A percentile compares a stretch with the other conserved stretches of the same genome.
Conservation (phyloP, 495 filamentous ascomycete genomes). For the Penicillium samsonianum region DNA sequence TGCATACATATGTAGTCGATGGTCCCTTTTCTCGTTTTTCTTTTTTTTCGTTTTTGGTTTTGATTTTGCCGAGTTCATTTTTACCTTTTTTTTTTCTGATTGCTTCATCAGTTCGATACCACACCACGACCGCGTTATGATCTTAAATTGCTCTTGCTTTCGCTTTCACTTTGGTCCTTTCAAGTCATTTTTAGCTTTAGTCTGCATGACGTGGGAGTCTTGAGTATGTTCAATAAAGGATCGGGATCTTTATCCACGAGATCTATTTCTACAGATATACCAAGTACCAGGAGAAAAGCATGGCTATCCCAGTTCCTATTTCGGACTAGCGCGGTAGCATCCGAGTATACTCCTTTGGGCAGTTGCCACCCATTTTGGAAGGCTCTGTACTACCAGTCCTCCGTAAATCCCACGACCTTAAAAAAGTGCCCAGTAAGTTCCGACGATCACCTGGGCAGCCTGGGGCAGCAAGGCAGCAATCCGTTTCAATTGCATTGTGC, state of each 20-base stretch:
- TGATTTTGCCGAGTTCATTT: background rate
- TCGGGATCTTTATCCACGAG: background rate
- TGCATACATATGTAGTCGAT: conserved; percentile 1
- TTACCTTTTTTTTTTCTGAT: conserved; percentile 3
- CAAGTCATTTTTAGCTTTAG: background rate
- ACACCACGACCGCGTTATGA: conserved; percentile 4
- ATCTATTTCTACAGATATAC: background rate
- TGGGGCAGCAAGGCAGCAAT: background rate
- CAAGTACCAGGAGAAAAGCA: background rate
- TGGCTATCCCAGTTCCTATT: background rate
- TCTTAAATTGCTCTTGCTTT: conserved; percentile 12
- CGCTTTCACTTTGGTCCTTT: background rate
- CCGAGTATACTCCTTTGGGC: background rate
- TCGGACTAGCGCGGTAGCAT: background rate
- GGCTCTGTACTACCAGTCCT: background rate
- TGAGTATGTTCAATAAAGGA: conserved; percentile 1
- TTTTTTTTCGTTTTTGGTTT: too few species aligned
- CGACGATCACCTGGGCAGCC: background rate
- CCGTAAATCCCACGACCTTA: background rate
- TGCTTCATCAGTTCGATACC: conserved; percentile 13
- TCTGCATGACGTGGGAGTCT: conserved; percentile 16
- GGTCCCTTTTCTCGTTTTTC: conserved; percentile 7
- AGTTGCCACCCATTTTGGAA: background rate
- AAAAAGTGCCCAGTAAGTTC: background rate
- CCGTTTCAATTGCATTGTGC: background rate